These are phyloP conservation scores for Arachis monticola DNA, from an alignment of 331 rosid species.

Conservation along the genomic window DNA sequence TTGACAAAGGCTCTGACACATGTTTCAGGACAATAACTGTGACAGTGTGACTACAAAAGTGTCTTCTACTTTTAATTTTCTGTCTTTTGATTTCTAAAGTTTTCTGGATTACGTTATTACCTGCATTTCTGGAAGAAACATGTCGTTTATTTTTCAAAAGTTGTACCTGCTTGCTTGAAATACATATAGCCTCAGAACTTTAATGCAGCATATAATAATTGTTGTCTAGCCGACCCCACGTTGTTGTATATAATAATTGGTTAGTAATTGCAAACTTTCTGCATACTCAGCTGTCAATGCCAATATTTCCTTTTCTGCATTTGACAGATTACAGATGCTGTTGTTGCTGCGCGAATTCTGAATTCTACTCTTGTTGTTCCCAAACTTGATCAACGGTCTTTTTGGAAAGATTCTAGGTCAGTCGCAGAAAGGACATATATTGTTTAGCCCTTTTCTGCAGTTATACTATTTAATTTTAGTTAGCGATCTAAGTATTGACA, in stretches of 20 bases:
- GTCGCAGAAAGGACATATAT: conserved; percentile 35
- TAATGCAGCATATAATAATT: conserved; percentile 22
- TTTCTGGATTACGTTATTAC: conserved; percentile 9
- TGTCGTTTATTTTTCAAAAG: background rate
- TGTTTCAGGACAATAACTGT: conserved; percentile 24
- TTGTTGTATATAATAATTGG: no score
- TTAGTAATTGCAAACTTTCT: conserved; percentile 31
- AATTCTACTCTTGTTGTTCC: conserved; percentile 98
- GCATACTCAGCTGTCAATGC: conserved; percentile 34
- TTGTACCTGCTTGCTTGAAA: conserved; percentile 17
- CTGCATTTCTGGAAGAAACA: conserved; percentile 22
- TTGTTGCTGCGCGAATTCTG: conserved; percentile 92
- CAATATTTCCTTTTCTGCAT: conserved; percentile 42
- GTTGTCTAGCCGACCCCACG: no score
- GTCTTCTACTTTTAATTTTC: background rate
- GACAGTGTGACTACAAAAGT: background rate
- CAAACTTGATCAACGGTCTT: conserved; percentile 90
- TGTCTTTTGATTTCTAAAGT: conserved; percentile 3
- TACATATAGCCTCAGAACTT: background rate
- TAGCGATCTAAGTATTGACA: conserved; percentile 15
- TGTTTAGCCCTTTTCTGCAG: conserved; percentile 14
- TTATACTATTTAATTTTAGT: conserved; percentile 23
- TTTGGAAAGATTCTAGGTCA: conserved; percentile 97
- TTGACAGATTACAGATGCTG: conserved; percentile 95
- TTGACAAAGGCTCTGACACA: no score